These are phyloP conservation scores for Begonia masoniana DNA, from an alignment of 306 rosid genomes.

Conservation along the genomic window DNA sequence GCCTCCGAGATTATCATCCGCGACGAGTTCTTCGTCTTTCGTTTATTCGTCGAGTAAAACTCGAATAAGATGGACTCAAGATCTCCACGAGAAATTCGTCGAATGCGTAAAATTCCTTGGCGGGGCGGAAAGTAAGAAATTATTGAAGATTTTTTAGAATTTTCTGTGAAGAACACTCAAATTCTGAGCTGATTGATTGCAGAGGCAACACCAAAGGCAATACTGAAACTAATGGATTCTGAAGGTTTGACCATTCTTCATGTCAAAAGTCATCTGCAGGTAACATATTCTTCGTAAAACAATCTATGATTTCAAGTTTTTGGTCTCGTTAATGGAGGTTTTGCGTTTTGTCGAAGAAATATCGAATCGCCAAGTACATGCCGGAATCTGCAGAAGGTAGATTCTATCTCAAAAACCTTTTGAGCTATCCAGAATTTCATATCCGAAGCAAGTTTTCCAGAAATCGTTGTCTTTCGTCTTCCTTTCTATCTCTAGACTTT, in stretches of 20 bases:
- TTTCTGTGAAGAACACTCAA: too few species aligned
- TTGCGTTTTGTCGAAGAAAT: conserved; percentile 34
- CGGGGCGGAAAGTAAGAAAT: conserved; percentile 8
- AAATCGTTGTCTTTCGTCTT: too few species aligned
- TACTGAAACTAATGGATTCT: conserved; percentile 64
- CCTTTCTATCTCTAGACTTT: too few species aligned
- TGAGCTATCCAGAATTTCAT: conserved; percentile 5
- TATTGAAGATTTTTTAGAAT: neutral
- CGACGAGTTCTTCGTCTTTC: neutral
- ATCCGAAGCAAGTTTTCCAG: too few species aligned
- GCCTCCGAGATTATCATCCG: neutral
- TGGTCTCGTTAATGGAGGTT: too few species aligned
- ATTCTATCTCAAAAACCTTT: neutral
- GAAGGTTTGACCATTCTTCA: conserved; percentile 78
- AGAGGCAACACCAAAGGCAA: conserved; percentile 92
- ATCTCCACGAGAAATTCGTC: conserved; percentile 6
- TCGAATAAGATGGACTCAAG: conserved; percentile 6
- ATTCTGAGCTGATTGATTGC: conserved; percentile 2
- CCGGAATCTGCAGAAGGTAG: conserved; percentile 64
- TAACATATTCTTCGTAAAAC: neutral
- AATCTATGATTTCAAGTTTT: too few species aligned
- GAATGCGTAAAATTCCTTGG: conserved; percentile 5
- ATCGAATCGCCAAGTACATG: conserved; percentile 74
- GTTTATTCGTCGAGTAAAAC: neutral
- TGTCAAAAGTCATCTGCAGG: conserved; percentile 87